A percentile compares a stretch with the other conserved stretches of the same genome.
These are phyloP conservation scores for Stygiomarasmius scandens DNA, from an alignment of 1,284 basidiomycete genomes.

Conservation along the genomic window DNA sequence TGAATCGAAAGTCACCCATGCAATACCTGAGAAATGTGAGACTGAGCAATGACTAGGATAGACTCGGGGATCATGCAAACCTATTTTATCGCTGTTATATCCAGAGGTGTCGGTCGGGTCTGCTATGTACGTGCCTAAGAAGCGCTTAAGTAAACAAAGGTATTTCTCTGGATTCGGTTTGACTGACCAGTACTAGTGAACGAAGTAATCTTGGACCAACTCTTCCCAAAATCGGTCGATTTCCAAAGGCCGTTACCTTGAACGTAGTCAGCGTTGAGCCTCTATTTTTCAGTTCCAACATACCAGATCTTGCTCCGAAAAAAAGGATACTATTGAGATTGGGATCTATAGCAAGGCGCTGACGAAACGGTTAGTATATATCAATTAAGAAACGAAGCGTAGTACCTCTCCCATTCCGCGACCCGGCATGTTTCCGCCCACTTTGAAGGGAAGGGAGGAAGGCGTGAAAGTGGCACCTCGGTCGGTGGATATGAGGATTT, in stretches of 20 bases:
- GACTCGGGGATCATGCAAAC: slow-evolving; percentile 22
- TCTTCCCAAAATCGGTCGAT: slow-evolving; percentile 57
- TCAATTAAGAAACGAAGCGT: background rate
- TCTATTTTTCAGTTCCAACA: background rate
- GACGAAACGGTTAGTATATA: no score
- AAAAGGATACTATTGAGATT: slow-evolving; percentile 44
- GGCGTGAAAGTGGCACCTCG: slow-evolving; percentile 56
- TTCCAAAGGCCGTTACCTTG: slow-evolving; percentile 37
- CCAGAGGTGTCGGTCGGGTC: slow-evolving; percentile 59
- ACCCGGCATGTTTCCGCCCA: slow-evolving; percentile 71
- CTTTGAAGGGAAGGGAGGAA: slow-evolving; percentile 60
- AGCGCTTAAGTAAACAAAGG: background rate
- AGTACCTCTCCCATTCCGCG: slow-evolving; percentile 53
- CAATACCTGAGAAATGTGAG: slow-evolving; percentile 36
- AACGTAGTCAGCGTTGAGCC: background rate
- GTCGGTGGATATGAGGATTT: slow-evolving; percentile 64
- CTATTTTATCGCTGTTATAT: slow-evolving; percentile 57
- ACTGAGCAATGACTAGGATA: slow-evolving; percentile 1
- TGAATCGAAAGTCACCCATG: slow-evolving; percentile 70
- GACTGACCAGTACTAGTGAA: slow-evolving; percentile 63
- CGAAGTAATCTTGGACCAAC: slow-evolving; percentile 58
- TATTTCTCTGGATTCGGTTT: background rate
- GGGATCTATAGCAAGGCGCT: slow-evolving; percentile 67
- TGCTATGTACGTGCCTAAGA: slow-evolving; percentile 53
- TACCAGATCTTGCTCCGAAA: slow-evolving; percentile 12